These are phyloP conservation scores for Cutaneotrichosporon arboriforme DNA, from an alignment of 1,284 basidiomycete species.

Conservation along the genomic window DNA sequence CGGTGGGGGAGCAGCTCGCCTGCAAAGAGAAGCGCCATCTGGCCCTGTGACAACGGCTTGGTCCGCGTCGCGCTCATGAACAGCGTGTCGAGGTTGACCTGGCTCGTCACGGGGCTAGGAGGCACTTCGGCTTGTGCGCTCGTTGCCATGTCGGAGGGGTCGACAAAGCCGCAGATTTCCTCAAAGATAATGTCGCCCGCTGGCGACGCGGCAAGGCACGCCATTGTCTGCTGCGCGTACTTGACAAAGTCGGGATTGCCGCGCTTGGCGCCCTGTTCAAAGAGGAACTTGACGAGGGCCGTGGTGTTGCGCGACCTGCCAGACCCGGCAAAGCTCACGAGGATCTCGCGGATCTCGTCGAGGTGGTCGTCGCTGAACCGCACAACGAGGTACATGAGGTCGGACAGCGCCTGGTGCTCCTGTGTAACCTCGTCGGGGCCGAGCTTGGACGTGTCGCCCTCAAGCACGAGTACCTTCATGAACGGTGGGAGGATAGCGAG, in stretches of 20 bases:
- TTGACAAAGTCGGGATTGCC: constrained; percentile 70
- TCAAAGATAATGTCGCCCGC: constrained; percentile 71
- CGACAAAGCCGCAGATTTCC: constrained; percentile 76
- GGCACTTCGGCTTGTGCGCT: constrained; percentile 66
- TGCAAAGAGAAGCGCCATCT: constrained; percentile 81
- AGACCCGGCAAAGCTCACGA: constrained; percentile 56
- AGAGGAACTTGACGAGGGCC: constrained; percentile 72
- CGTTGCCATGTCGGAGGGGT: constrained; percentile 69
- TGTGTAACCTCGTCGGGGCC: constrained; percentile 43
- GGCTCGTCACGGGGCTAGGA: constrained; percentile 57
- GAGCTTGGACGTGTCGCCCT: constrained; percentile 32
- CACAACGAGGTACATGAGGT: constrained; percentile 76
- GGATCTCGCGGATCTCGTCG: constrained; percentile 76
- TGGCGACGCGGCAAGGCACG: constrained; percentile 73
- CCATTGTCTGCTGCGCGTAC: constrained; percentile 75
- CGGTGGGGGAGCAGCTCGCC: constrained; percentile 75
- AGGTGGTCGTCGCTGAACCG: constrained; percentile 70
- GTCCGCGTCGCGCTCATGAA: constrained; percentile 30
- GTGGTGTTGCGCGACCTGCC: constrained; percentile 58
- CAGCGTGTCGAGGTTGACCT: constrained; percentile 43
- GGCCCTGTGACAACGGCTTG: constrained; percentile 62
- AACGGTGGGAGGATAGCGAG: constrained; percentile 73
- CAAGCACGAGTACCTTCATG: constrained; percentile 67
- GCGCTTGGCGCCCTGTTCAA: constrained; percentile 81
- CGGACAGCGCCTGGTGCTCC: constrained; percentile 67